Evolutionary conservation across 179 eudicot species (phyloP).

Genomic region (Pouteria campechiana): DNA sequence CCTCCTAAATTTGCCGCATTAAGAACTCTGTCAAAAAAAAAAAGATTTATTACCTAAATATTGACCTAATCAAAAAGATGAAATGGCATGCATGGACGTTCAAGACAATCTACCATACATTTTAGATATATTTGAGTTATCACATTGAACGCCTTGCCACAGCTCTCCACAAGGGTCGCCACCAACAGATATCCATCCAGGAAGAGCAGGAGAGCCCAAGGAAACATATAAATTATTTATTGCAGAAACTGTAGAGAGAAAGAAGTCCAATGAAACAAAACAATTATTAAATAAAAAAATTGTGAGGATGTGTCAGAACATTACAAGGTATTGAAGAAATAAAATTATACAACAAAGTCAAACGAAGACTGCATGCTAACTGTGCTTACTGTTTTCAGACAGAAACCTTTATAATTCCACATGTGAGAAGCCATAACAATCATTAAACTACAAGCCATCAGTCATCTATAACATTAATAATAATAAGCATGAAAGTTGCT

Average conservation of each 20-base stretch:
- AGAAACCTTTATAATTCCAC: too few species aligned
- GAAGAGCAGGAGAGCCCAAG: constrained; percentile 71
- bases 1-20: constrained; percentile 70
- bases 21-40: constrained; percentile 38
- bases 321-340: background rate
- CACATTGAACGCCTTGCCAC: constrained; percentile 97
- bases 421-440: too few species aligned
- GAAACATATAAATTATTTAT: constrained; percentile 76
- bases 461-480: too few species aligned
- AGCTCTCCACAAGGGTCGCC: constrained; percentile 85
- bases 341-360: background rate
- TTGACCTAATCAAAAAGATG: too few species aligned
- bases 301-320: background rate
- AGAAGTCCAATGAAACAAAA: background rate
- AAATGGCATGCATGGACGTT: too few species aligned
- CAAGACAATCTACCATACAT: constrained; percentile 38
- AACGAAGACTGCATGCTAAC: background rate
- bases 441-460: too few species aligned
- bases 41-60: too few species aligned
- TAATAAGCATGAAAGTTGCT: too few species aligned
- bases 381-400: too few species aligned
- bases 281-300: background rate
- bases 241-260: constrained; percentile 56
- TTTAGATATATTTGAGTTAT: constrained; percentile 43
- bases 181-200: constrained; percentile 79